Evolutionary conservation across 78 protist genomes (phyloP).

Genomic region (Tieghemostelium lacteum): DNA sequence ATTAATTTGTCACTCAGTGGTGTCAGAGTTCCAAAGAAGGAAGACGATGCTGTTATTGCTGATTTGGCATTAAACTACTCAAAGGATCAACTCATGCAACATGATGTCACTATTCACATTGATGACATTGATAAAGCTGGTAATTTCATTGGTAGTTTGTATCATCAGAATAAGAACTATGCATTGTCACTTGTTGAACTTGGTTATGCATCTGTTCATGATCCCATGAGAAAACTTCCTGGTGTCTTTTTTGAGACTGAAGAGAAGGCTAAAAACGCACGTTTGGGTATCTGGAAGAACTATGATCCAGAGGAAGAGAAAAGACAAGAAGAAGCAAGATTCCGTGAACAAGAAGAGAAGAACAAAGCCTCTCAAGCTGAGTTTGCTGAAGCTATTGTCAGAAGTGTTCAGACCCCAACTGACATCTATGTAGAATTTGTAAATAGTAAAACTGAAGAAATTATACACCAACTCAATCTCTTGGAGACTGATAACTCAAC

Average conservation of each 20-base stretch:
- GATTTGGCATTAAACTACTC: slow-evolving; percentile 19
- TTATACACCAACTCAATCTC: slow-evolving; percentile 17
- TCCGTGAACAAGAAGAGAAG: slow-evolving; percentile 48
- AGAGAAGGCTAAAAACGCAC: slow-evolving; percentile 44
- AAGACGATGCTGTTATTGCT: slow-evolving; percentile 34
- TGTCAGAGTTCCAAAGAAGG: slow-evolving; percentile 52
- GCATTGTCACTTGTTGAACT: slow-evolving; percentile 37
- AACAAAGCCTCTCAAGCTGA: slow-evolving; percentile 10
- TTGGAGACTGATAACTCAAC: slow-evolving; percentile 17
- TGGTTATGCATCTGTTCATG: slow-evolving; percentile 62
- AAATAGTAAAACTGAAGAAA: slow-evolving; percentile 8
- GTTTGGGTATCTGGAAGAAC: slow-evolving; percentile 68
- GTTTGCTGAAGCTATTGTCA: slow-evolving; percentile 28
- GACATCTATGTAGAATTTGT: slow-evolving; percentile 43
- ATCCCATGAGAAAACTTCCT: slow-evolving; percentile 17
- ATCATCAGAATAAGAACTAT: slow-evolving; percentile 28
- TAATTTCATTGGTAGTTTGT: slow-evolving; percentile 62
- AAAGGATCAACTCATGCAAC: slow-evolving; percentile 52
- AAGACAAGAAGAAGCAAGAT: neutral
- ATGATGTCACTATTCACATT: slow-evolving; percentile 42
- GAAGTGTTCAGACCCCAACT: slow-evolving; percentile 22
- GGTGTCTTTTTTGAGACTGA: slow-evolving; percentile 36
- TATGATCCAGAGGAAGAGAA: slow-evolving; percentile 81
- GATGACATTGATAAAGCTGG: slow-evolving; percentile 77
- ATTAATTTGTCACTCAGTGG: slow-evolving; percentile 68